Evolutionary conservation across 768 basidiomycete species (phyloP), one percentile per base, ranked within the genome.

Genomic region (Podaxis rugospora): DNA sequence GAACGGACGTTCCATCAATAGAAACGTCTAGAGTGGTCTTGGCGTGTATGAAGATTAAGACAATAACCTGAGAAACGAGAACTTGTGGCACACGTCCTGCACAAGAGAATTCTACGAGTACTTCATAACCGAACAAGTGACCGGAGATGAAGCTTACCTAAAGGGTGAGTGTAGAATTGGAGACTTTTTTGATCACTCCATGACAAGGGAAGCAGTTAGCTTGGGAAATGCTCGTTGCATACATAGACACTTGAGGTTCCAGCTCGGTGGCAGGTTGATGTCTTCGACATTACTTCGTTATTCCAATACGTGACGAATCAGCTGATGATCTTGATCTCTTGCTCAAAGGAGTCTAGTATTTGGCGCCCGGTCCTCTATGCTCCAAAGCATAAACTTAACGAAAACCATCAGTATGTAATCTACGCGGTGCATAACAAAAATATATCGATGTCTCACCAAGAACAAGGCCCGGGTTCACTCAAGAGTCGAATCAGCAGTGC

Each of bases 341-440:
- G 14, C 42, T 44, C 5, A 44, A 40, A 44, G 42, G 42, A 44
- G n/a, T 18, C n/a, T 18, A 44, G n/a, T 21, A 44, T n/a, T 18
- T 44, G 16, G 42, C 42, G 18, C 42, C 18, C 18, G 42, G 42
- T 16, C 16, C 18, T 28, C 14, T 23, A 36, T 37, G 23, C 51
- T 52, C 14, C 51, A 39, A 18, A 54, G 21, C 21, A 27, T 18
- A 18, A 39, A 18, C 52, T 13, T n/a, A 18, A 13, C 21, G 52
- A 39, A 54, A 37, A 54, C n/a, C 52, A 54, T 54, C 52, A 54
- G n/a, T 28, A 51, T 13, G 28, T 51, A 16, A 44, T 11, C 37
- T 54, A 39, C 37, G 52, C 52, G 52, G 52, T 23, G 52, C 36
- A 39, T n/a, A 23, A 21, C 5, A 54, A 54, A 54, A 54, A 54